Evolutionary conservation across 169 alveolate species (phyloP).

Genomic region (Blepharisma undulans): DNA sequence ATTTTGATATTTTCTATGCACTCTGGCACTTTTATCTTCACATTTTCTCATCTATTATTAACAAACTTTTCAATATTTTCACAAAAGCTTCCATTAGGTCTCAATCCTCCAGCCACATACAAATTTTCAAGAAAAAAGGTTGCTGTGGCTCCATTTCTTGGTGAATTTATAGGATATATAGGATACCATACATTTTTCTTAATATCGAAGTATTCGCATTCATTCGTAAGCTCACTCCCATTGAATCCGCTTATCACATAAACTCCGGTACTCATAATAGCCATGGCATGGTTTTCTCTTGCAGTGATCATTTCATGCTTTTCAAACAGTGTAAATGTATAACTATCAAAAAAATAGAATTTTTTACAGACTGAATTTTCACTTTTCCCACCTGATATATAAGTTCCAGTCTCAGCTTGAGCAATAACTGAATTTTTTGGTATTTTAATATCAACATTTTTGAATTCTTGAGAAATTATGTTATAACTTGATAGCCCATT

Average conservation of each 20-base stretch:
- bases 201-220: neutral
- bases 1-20: neutral
- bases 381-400: neutral
- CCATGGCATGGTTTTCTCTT: neutral
- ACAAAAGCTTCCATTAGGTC: neutral
- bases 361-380: neutral
- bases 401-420: neutral
- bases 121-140: neutral
- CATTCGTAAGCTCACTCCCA: neutral
- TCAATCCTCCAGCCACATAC: neutral
- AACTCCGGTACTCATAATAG: neutral
- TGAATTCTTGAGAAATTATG: neutral
- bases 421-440: neutral
- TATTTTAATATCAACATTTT: neutral
- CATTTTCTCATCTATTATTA: neutral
- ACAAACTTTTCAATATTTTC: neutral
- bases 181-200: slow-evolving; percentile 4
- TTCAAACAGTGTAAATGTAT: neutral
- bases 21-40: neutral
- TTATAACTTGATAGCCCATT: neutral
- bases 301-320: neutral
- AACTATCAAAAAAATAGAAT: neutral
- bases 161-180: neutral
- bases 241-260: neutral
- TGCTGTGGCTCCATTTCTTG: neutral